Evolutionary conservation across 352 stramenopile species (phyloP).

Genomic region (Achlya hypogyna): DNA sequence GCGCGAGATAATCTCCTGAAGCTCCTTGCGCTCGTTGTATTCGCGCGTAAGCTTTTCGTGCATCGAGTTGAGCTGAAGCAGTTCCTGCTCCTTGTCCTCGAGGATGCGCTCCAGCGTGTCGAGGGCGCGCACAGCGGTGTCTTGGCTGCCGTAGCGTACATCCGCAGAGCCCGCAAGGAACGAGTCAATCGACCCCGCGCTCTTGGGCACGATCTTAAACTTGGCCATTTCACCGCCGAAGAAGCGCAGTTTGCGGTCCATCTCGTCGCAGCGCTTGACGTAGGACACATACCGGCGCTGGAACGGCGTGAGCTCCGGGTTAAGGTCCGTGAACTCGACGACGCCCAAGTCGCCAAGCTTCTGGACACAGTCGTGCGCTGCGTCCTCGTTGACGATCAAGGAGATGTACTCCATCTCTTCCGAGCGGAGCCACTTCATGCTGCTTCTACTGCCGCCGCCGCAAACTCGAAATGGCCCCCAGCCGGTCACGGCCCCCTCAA

Average conservation of each 20-base stretch:
- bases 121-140: slow-evolving; percentile 77
- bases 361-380: slow-evolving; percentile 94
- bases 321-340: slow-evolving; percentile 99
- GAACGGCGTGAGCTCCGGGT: slow-evolving; percentile 97
- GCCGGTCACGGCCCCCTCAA: slow-evolving; percentile 5
- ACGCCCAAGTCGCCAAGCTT: slow-evolving; percentile 94
- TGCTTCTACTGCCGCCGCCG: neutral
- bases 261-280: slow-evolving; percentile 98
- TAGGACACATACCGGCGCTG: slow-evolving; percentile 98
- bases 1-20: slow-evolving; percentile 73
- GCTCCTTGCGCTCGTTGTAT: slow-evolving; percentile 93
- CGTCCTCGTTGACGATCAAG: slow-evolving; percentile 97
- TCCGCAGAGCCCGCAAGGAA: slow-evolving; percentile 68
- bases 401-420: slow-evolving; percentile 99
- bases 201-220: slow-evolving; percentile 84
- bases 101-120: slow-evolving; percentile 93
- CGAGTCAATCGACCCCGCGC: slow-evolving; percentile 55
- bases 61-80: slow-evolving; percentile 96
- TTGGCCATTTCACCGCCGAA: slow-evolving; percentile 92
- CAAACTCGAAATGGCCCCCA: neutral
- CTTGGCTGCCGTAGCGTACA: slow-evolving; percentile 70
- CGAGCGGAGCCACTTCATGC: slow-evolving; percentile 95
- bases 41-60: slow-evolving; percentile 96
- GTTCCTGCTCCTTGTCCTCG: slow-evolving; percentile 93
- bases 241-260: slow-evolving; percentile 98